Evolutionary conservation across 2,329 filamentous ascomycete genomes (phyloP).

Genomic region (Penicillium capsulatum): DNA sequence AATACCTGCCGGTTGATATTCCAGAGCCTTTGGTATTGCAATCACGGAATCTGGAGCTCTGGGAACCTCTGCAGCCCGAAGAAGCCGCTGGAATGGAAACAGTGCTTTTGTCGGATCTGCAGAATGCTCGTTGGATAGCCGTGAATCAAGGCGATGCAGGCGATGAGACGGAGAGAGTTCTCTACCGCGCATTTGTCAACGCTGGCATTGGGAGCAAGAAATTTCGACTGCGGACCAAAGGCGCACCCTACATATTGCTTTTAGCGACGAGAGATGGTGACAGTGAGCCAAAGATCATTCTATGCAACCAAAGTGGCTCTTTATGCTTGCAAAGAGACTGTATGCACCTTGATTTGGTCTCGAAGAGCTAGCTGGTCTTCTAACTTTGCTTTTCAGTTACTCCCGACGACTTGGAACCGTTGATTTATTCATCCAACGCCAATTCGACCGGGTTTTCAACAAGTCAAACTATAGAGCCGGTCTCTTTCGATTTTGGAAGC

Average conservation of each 20-base stretch:
- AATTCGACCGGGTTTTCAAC: conserved; percentile 15
- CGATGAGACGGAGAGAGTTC: conserved; percentile 28
- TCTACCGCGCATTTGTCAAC: conserved; percentile 32
- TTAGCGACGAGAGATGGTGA: conserved; percentile 29
- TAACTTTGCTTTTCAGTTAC: conserved; percentile 14
- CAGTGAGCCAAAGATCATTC: conserved; percentile 30
- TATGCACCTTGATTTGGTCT: conserved; percentile 10
- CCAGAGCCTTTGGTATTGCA: conserved; percentile 22
- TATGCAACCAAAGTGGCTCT: conserved; percentile 33
- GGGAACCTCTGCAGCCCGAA: conserved; percentile 30
- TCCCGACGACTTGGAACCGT: conserved; percentile 19
- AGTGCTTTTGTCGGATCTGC: conserved; percentile 15
- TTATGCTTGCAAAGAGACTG: conserved; percentile 29
- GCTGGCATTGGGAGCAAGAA: conserved; percentile 30
- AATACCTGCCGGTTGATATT: conserved; percentile 25
- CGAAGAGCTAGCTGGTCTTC: not conserved
- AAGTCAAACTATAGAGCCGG: conserved; percentile 21
- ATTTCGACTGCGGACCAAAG: conserved; percentile 29
- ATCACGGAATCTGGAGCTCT: conserved; percentile 26
- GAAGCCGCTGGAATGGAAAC: conserved; percentile 17
- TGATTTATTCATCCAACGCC: conserved; percentile 19
- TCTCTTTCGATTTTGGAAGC: conserved; percentile 25
- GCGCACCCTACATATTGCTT: conserved; percentile 33
- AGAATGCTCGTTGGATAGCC: conserved; percentile 28
- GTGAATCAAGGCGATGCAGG: conserved; percentile 32